Evolutionary conservation across 345 rosid species (phyloP), one percentile per base, ranked within the genome.

Genomic region (Dimocarpus longan): DNA sequence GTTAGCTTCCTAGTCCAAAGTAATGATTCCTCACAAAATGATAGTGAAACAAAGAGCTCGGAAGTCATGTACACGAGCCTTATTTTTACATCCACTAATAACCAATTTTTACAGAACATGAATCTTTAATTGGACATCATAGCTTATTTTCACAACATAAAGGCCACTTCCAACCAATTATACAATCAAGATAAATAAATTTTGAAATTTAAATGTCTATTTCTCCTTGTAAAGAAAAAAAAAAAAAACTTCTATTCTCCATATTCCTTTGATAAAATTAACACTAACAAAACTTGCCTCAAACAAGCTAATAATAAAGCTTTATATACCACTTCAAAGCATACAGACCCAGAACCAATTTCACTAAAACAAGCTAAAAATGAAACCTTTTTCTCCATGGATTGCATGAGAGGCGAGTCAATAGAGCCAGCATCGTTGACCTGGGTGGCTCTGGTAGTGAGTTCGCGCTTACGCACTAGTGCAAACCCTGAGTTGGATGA

Each of bases 321-420:
- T 21, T 43, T 26, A 18, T 8, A 12, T n/a, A 66, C 43, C 54
- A 40, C 54, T 73, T 32, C 46, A 32, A 24, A 28, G 7, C 42
- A 52, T 28, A 26, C 18, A 79, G 63, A 54, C 18, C 56, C 15
- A 18, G 21, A 66, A 73, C 40, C 46, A 67, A 16, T 71, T 48
- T 71, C 64, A 66, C 50, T 15, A 10, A 63, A 70, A 56, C 5
- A 22, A 10, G 66, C n/a, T 84, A 71, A 71, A 70, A 40, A 18
- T 2, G 6, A 12, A n/a, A 95, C 99, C 94, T 93, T 95, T 68
- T 74, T 85, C 89, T 91, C 93, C 99, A 93, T 95, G 67, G 99
- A 92, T 81, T 86, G 90, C 91, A 95, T 93, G 75, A 92, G 94
- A 63, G 98, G 90, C 66, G 88, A 88, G 83, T 92, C 96, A 67